Base-by-base conservation (phyloP, 176 grass and related monocot genomes). In the Musa beccarii region DNA sequence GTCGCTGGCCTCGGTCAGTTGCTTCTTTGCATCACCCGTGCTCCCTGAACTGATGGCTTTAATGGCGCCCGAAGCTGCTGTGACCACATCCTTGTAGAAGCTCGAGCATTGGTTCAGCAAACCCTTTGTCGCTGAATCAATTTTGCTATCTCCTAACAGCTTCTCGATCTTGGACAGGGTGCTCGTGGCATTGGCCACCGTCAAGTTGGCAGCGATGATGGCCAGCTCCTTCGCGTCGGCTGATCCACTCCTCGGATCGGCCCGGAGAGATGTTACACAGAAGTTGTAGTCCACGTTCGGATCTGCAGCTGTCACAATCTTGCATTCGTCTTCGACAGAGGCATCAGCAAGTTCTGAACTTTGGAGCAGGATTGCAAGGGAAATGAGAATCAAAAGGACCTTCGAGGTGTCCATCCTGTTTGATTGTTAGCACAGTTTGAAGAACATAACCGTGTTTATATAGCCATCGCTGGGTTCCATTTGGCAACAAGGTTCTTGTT, bases 91-190 rank as follows among this genome's bases (percentile, higher is more conserved):
- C 5, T 61, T n/a, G 12, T 61, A 61, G 57, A 16, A 61, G 57
- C 57, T 61, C 57, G 9, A 6, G 13, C 57, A 61, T n/a, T 61
- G 57, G 10, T 61, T 61, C 57, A 61, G 57, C 57, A 61, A n/a
- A 4, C 9, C 12, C 16, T 61, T 20, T 8, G 57, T 61, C 57
- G 57, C 1, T 1, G 57, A n/a, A 17, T 62, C 2, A 15, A 62
- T 1, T 10, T 62, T 71, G 73, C 59, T 24, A 54, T 56, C 70
- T n/a, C 65, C 61, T 43, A 83, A 52, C 74, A 83, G 26, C 23
- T 74, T 77, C 67, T 83, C 71, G 20, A 83, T 83, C n/a, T 67
- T 72, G 10, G 81, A 77, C 52, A 26, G 55, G 34, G 76, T 63
- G 76, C 20, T 1, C 20, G 81, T 78, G 17, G 81, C 81, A 2